phyloP scores from a whole-genome alignment of 371 early-diverging fungal species.

The Conidiobolus incongruus region DNA sequence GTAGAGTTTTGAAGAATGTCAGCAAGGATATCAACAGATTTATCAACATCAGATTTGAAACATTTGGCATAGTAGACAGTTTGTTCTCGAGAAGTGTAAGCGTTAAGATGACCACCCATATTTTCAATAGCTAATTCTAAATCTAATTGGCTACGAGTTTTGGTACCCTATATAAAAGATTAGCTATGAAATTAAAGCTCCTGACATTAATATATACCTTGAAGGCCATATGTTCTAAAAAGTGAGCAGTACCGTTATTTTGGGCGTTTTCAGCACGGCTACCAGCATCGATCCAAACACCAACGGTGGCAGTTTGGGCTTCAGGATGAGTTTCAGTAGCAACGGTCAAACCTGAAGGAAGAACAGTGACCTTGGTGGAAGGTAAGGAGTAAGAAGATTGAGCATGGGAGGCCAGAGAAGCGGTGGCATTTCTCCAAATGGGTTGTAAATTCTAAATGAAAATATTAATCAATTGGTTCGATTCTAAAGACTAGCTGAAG shows the following conservation, averaged over 20 bases:
- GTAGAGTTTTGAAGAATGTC: conserved; percentile 88
- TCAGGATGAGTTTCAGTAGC: conserved; percentile 86
- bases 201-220: conserved; percentile 37
- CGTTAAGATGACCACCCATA: conserved; percentile 93
- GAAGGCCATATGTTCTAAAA: conserved; percentile 96
- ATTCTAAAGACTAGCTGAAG: no score
- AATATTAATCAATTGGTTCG: no score
- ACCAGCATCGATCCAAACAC: conserved; percentile 96
- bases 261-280: conserved; percentile 70
- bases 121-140: conserved; percentile 88
- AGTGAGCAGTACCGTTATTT: conserved; percentile 94
- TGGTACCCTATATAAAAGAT: conserved; percentile 46
- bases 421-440: background rate
- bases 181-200: background rate
- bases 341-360: conserved; percentile 84
- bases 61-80: conserved; percentile 94
- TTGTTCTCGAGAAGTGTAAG: conserved; percentile 95
- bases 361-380: conserved; percentile 26
- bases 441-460: background rate
- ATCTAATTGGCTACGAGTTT: conserved; percentile 58
- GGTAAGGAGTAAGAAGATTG: background rate
- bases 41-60: conserved; percentile 65
- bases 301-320: conserved; percentile 89
- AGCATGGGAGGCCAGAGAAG: background rate
- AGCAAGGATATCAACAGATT: conserved; percentile 75